Percentiles rank a stretch among this genome's conserved stretches.
These are phyloP conservation scores for Termitomyces sp. DNA, from an alignment of 768 basidiomycete genomes.

Conservation along the genomic window DNA sequence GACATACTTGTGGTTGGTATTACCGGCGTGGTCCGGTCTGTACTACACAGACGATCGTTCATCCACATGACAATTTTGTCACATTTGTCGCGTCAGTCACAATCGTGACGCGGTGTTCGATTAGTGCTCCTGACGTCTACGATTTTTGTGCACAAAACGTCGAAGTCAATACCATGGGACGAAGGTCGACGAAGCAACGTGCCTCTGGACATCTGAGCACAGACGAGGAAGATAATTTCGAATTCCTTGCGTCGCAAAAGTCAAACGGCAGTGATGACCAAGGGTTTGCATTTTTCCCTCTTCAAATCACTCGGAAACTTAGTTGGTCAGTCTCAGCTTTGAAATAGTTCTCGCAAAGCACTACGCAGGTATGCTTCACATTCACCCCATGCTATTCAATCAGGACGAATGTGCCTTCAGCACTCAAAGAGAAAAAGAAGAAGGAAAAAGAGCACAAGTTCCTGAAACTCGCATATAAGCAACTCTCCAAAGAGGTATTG, in stretches of 20 bases:
- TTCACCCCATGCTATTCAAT: not conserved
- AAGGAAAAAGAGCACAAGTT: slow-evolving; percentile 17
- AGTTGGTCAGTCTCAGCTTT: slow-evolving; percentile 1
- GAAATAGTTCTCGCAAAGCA: slow-evolving; percentile 13
- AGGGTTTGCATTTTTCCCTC: slow-evolving; percentile 3
- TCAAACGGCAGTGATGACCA: slow-evolving; percentile 18
- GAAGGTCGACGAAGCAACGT: not conserved
- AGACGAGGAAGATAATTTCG: slow-evolving; percentile 8
- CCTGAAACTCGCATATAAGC: slow-evolving; percentile 15
- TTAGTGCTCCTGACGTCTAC: too few relatives aligned
- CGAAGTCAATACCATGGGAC: not conserved
- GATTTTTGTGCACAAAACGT: too few relatives aligned
- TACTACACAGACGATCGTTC: too few relatives aligned
- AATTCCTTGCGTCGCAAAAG: slow-evolving; percentile 13
- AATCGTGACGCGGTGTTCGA: too few relatives aligned
- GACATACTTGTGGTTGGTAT: too few relatives aligned
- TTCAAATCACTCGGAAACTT: not conserved
- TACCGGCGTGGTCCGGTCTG: too few relatives aligned
- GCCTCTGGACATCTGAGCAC: not conserved
- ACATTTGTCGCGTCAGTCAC: too few relatives aligned
- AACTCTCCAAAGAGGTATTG: slow-evolving; percentile 15
- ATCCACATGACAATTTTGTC: too few relatives aligned
- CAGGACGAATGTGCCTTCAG: not conserved
- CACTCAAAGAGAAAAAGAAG: slow-evolving; percentile 13
- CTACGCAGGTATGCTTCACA: slow-evolving; percentile 10